Evolutionary conservation across 2,329 filamentous ascomycete species (phyloP), one percentile per base, ranked within the genome.

Genomic region (Nannizziopsis barbatae): DNA sequence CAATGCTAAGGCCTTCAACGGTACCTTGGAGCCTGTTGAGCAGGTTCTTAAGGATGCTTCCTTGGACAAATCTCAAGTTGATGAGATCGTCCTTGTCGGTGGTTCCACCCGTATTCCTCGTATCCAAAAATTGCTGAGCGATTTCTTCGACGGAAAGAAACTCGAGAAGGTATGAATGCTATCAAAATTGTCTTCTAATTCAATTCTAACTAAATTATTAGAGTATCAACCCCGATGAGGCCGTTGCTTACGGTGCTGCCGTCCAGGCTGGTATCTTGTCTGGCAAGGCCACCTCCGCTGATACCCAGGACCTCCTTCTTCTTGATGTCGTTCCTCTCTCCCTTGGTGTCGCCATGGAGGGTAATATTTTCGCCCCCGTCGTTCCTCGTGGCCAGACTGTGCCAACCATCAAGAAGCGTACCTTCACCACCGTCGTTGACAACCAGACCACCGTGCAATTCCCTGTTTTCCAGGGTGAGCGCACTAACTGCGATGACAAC

Each of bases 81-180:
- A 96, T 68, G 92, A 98, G 79, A 95, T 98, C 58, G 92, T 98
- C 63, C 85, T 98, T 64, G 92, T 98, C 65, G 92, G 92, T 81
- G 92, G 92, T 62, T 95, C 89, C 56, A 98, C 92, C 65, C 92
- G 92, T 87, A 98, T 98, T 62, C 92, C 92, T 66, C 82, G 83
- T 70, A 94, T 98, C 71, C 92, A 98, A 83, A 96, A 96, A 81
- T 84, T 98, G 58, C 83, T 98, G 59, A 89, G 83, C 75, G 92
- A 98, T 74, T 95, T 89, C 81, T 98, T 98, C 76, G 86, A 93
- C 70, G 89, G 89, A 74, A 98, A 98, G 87, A 95, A 98, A 84
- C 86, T 95, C 59, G 90, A 96, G 81, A 96, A 95, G 80, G 67
- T 69, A 52, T 57, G 56, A 11, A 17, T 14, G 27, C 27, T 43